phyloP scores from a whole-genome alignment of 1,284 basidiomycete species.

The Ustilago crameri region DNA sequence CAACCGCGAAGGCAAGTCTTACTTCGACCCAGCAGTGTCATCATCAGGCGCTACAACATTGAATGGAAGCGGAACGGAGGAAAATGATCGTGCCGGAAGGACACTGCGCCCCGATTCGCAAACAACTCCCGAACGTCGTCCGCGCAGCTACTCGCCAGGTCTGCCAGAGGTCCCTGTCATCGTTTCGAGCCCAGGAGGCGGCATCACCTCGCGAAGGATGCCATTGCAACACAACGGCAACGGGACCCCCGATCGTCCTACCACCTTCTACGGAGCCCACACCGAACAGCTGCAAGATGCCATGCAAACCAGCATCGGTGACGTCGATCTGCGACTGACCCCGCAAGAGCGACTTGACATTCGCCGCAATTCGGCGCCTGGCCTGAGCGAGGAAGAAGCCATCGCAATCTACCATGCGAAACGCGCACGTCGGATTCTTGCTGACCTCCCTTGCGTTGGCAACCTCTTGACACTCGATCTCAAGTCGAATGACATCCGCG shows the following conservation, averaged over 20 bases:
- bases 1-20: constrained; percentile 20
- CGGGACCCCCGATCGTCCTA: constrained; percentile 4
- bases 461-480: constrained; percentile 88
- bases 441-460: constrained; percentile 84
- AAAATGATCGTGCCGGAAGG: constrained; percentile 17
- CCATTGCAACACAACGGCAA: constrained; percentile 20
- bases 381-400: constrained; percentile 49
- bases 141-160: constrained; percentile 54
- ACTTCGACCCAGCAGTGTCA: constrained; percentile 21
- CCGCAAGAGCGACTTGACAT: constrained; percentile 31
- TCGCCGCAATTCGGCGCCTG: constrained; percentile 19
- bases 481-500: constrained; percentile 85
- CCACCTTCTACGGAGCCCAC: constrained; percentile 37
- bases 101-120: constrained; percentile 14
- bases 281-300: constrained; percentile 48
- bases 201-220: constrained; percentile 56
- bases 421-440: constrained; percentile 51
- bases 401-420: constrained; percentile 52
- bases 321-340: constrained; percentile 40
- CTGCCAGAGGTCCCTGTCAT: constrained; percentile 57
- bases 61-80: not conserved
- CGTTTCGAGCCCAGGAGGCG: constrained; percentile 57
- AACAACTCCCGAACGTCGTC: constrained; percentile 20
- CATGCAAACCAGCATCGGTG: constrained; percentile 39
- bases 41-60: not conserved